Evolutionary conservation across 2,329 filamentous ascomycete species (phyloP).

Genomic region (Dactylellina cionopaga): DNA sequence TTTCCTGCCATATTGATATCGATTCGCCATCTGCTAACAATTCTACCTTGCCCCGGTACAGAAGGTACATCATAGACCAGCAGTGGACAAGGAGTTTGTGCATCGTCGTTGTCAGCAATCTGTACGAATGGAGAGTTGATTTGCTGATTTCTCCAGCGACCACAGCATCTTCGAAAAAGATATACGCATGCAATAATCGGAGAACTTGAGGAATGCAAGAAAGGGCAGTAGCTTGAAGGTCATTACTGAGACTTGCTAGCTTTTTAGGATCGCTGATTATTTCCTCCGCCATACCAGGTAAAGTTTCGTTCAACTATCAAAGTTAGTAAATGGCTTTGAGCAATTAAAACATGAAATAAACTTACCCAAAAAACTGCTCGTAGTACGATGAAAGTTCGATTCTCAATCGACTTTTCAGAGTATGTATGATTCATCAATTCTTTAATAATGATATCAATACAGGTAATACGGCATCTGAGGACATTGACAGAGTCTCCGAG

Average conservation of each 20-base stretch:
- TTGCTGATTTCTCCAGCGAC: slow-evolving; percentile 76
- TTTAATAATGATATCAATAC: slow-evolving; percentile 81
- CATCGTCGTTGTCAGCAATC: slow-evolving; percentile 72
- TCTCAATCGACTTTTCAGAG: slow-evolving; percentile 67
- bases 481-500: slow-evolving; percentile 89
- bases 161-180: slow-evolving; percentile 86
- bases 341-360: slow-evolving; percentile 57
- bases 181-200: slow-evolving; percentile 79
- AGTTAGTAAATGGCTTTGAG: background rate
- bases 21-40: slow-evolving; percentile 35
- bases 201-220: slow-evolving; percentile 76
- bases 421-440: slow-evolving; percentile 73
- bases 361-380: slow-evolving; percentile 68
- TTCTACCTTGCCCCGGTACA: slow-evolving; percentile 54
- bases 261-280: slow-evolving; percentile 41
- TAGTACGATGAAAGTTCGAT: slow-evolving; percentile 76
- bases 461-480: slow-evolving; percentile 84
- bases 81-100: slow-evolving; percentile 86
- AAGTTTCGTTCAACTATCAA: slow-evolving; percentile 35
- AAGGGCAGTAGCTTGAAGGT: slow-evolving; percentile 78
- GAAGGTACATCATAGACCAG: slow-evolving; percentile 83
- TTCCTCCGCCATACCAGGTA: slow-evolving; percentile 46
- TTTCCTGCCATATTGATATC: slow-evolving; percentile 43
- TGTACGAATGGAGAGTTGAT: slow-evolving; percentile 66
- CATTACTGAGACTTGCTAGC: slow-evolving; percentile 59